A percentile compares a stretch with the other conserved stretches of the same genome.
Evolutionary conservation across 805 yeast genomes (phyloP).

Genomic region (Candida chauliodis): DNA sequence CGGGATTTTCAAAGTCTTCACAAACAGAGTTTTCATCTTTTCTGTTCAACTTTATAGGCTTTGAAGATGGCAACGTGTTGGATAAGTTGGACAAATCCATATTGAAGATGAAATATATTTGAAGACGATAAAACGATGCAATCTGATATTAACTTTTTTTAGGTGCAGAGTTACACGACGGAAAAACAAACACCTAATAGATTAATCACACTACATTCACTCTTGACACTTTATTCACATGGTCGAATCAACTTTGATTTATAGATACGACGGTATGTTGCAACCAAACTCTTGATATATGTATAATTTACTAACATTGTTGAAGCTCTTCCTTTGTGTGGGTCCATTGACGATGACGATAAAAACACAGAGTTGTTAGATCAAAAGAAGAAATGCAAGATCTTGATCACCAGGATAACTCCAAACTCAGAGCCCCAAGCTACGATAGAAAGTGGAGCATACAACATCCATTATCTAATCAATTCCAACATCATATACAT

Average conservation of each 20-base stretch:
- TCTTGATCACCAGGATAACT: conserved; percentile 68
- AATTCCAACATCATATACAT: conserved; percentile 67
- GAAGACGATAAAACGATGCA: too few species aligned
- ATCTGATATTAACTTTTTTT: background rate
- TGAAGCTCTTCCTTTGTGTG: conserved; percentile 80
- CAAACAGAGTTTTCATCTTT: background rate
- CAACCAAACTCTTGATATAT: background rate
- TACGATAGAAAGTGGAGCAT: conserved; percentile 72
- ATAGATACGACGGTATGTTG: conserved; percentile 57
- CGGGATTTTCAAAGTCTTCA: conserved; percentile 19
- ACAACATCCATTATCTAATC: conserved; percentile 72
- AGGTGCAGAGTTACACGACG: background rate
- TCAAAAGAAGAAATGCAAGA: conserved; percentile 81
- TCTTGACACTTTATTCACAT: conserved; percentile 21
- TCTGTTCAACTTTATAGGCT: conserved; percentile 1
- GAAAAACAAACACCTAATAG: conserved; percentile 1
- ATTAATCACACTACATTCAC: background rate
- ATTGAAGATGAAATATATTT: background rate
- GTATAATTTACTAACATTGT: background rate
- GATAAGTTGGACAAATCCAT: conserved; percentile 68
- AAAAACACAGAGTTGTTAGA: conserved; percentile 58
- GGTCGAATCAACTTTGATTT: conserved; percentile 67
- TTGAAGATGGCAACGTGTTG: conserved; percentile 45
- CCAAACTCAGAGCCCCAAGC: conserved; percentile 82
- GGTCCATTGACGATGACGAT: conserved; percentile 85